phyloP scores from a whole-genome alignment of 371 early-diverging fungal genomes.

The Chytridium lagenaria region DNA sequence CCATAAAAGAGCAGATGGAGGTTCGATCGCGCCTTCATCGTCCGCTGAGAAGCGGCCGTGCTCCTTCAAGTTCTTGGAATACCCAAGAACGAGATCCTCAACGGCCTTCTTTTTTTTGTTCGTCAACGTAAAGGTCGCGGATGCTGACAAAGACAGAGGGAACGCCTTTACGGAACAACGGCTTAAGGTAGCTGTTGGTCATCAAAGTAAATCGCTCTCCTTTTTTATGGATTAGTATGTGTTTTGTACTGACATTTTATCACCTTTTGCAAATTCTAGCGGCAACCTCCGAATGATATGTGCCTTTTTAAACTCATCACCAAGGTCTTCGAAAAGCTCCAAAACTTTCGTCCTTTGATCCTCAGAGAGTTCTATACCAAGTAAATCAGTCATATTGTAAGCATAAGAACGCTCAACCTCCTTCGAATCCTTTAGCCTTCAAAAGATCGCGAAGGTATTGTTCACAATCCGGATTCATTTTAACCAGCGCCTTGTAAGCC shows the following conservation, averaged over 20 bases:
- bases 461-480: slow-evolving; percentile 81
- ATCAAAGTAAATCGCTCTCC: slow-evolving; percentile 64
- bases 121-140: slow-evolving; percentile 74
- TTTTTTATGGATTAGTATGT: slow-evolving; percentile 1
- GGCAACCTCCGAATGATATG: slow-evolving; percentile 78
- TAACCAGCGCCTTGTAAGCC: slow-evolving; percentile 74
- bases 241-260: slow-evolving; percentile 25
- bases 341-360: slow-evolving; percentile 49
- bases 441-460: slow-evolving; percentile 74
- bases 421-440: slow-evolving; percentile 54
- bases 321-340: slow-evolving; percentile 66
- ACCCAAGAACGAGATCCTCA: slow-evolving; percentile 68
- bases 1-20: slow-evolving; percentile 87
- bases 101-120: slow-evolving; percentile 70
- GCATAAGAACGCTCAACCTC: slow-evolving; percentile 26
- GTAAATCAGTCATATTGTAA: neutral
- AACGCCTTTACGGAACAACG: slow-evolving; percentile 85
- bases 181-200: slow-evolving; percentile 70
- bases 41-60: slow-evolving; percentile 24
- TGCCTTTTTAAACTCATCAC: slow-evolving; percentile 79
- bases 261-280: slow-evolving; percentile 75
- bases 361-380: slow-evolving; percentile 37
- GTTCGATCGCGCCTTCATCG: slow-evolving; percentile 59
- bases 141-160: slow-evolving; percentile 88
- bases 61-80: slow-evolving; percentile 61